A percentile compares a stretch with the other conserved stretches of the same genome.
Evolutionary conservation across 2,329 filamentous ascomycete genomes (phyloP).

Genomic region (Juglanconis sp.): DNA sequence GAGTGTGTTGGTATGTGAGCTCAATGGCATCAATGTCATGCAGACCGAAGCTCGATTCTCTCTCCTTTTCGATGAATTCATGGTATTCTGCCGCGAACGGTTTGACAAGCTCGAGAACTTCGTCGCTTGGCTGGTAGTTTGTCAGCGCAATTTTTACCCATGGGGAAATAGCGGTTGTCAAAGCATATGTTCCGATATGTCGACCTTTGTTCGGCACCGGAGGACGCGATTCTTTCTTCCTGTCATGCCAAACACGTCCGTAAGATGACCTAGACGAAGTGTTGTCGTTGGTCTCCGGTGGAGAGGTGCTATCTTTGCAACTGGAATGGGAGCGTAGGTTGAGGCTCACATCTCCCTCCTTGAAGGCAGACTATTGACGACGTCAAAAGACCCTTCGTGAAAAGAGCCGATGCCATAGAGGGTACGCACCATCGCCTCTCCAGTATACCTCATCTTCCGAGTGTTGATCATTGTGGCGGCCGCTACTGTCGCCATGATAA

Average conservation of each 20-base stretch:
- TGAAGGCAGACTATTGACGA: not conserved
- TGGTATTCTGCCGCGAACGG: not conserved
- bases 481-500: not conserved
- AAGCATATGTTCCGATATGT: not conserved
- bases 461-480: not conserved
- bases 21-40: constrained; percentile 5
- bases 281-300: too few species aligned
- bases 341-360: not conserved
- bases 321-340: not conserved
- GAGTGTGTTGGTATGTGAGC: not conserved
- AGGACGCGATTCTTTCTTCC: not conserved
- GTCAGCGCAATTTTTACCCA: not conserved
- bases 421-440: not conserved
- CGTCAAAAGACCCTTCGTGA: not conserved
- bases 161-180: not conserved
- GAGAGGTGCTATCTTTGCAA: not conserved
- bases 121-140: not conserved
- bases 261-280: too few species aligned
- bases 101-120: constrained; percentile 1
- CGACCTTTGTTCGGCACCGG: not conserved
- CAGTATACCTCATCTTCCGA: not conserved
- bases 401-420: too few species aligned
- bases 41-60: not conserved
- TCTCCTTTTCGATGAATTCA: not conserved
- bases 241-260: not conserved